Conservation (phyloP, 2,329 filamentous ascomycete genomes). For the Fusarium burgessii region DNA sequence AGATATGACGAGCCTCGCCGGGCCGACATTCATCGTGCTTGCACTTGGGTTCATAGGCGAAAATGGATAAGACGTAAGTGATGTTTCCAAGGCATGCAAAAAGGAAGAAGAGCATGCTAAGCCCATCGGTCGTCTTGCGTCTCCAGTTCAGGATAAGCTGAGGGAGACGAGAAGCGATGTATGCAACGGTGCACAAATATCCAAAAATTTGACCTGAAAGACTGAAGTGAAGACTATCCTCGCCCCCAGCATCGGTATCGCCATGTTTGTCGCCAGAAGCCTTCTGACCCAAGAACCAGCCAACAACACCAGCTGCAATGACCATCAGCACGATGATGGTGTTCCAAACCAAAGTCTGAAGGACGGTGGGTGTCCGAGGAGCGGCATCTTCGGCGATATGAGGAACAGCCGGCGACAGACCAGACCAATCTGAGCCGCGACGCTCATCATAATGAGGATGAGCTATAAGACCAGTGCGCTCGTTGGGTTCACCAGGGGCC, state of each 20-base stretch:
- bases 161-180: conserved; percentile 89
- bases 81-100: conserved; percentile 97
- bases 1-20: conserved; percentile 75
- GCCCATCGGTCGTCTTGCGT: conserved; percentile 91
- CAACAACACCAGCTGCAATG: conserved; percentile 82
- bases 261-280: conserved; percentile 56
- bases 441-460: conserved; percentile 53
- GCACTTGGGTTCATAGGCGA: conserved; percentile 87
- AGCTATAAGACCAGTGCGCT: conserved; percentile 58
- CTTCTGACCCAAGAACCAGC: conserved; percentile 78
- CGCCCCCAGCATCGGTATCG: conserved; percentile 54
- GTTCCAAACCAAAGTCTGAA: conserved; percentile 79
- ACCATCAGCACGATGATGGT: conserved; percentile 81
- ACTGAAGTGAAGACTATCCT: conserved; percentile 73
- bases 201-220: conserved; percentile 89
- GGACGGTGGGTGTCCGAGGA: conserved; percentile 61
- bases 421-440: conserved; percentile 68
- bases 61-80: conserved; percentile 91
- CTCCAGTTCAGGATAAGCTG: conserved; percentile 93
- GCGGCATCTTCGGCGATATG: conserved; percentile 67
- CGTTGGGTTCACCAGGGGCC: conserved; percentile 56
- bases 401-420: conserved; percentile 84
- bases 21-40: conserved; percentile 64
- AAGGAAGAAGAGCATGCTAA: conserved; percentile 94
- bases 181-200: conserved; percentile 89